A percentile compares a stretch with the other conserved stretches of the same genome.
phyloP scores from a whole-genome alignment of 441 rosid species.

The Populus hybrid region DNA sequence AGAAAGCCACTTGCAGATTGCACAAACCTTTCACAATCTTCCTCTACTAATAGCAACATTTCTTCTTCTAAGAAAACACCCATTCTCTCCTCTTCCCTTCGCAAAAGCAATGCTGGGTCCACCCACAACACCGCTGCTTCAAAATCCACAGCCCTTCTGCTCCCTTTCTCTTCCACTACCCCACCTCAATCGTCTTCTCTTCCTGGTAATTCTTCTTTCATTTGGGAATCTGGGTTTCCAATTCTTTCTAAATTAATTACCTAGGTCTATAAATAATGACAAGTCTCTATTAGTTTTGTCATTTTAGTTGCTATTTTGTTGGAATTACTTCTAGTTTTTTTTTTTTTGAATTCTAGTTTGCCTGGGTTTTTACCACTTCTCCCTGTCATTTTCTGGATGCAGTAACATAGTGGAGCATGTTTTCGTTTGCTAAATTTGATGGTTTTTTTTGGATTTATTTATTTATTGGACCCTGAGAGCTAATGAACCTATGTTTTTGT shows the following conservation, averaged over 20 bases:
- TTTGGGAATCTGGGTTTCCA: not conserved
- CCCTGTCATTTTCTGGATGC: no score
- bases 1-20: slow-evolving; percentile 22
- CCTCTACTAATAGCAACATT: slow-evolving; percentile 21
- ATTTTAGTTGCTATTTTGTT: not conserved
- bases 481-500: not conserved
- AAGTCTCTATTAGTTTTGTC: not conserved
- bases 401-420: not conserved
- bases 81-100: slow-evolving; percentile 5
- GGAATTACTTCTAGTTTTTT: not conserved
- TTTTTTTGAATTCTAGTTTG: not conserved
- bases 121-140: not conserved
- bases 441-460: not conserved
- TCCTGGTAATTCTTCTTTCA: not conserved
- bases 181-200: not conserved
- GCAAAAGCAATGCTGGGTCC: not conserved
- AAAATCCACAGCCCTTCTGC: not conserved
- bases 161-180: not conserved
- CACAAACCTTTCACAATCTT: slow-evolving; percentile 19
- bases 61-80: slow-evolving; percentile 32
- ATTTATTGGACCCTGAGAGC: not conserved
- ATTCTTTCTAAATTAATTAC: not conserved
- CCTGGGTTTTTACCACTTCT: not conserved
- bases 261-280: not conserved
- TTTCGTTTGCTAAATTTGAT: not conserved